These are phyloP conservation scores for Chenopodium quinoa DNA, from an alignment of 148 eudicot species.

Conservation along the genomic window DNA sequence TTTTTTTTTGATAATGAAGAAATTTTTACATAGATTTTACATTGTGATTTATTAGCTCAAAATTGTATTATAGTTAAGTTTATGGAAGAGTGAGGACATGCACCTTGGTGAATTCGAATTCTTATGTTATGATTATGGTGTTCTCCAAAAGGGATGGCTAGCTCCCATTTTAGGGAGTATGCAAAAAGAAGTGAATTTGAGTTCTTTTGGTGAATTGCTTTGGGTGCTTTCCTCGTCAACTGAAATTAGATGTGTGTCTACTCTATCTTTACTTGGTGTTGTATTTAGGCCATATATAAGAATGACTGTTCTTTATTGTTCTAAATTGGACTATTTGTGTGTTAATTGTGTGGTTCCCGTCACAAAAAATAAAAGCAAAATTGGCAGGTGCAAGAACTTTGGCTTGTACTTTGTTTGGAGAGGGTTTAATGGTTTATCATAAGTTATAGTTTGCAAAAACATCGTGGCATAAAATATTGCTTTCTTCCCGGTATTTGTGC, in stretches of 20 bases:
- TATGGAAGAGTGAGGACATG: neutral
- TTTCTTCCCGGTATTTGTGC: neutral
- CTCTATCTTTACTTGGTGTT: too few species aligned
- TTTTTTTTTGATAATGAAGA: neutral
- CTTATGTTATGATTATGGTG: neutral
- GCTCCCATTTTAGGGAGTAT: neutral
- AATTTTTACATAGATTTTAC: neutral
- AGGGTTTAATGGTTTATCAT: too few species aligned
- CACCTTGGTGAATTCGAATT: neutral
- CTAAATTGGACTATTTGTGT: too few species aligned
- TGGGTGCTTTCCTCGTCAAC: neutral
- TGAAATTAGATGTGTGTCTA: neutral
- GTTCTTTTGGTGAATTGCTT: neutral
- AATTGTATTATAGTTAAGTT: neutral
- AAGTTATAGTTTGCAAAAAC: too few species aligned
- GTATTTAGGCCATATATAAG: too few species aligned
- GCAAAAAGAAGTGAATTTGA: neutral
- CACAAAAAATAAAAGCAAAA: neutral
- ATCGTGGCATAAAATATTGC: too few species aligned
- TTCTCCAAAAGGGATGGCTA: neutral
- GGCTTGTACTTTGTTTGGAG: too few species aligned
- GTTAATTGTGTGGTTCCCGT: too few species aligned
- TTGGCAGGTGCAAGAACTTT: neutral
- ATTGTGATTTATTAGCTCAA: neutral
- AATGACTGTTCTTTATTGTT: too few species aligned